phyloP scores from a whole-genome alignment of 1,284 basidiomycete genomes.

The Leccinum subfulvum region DNA sequence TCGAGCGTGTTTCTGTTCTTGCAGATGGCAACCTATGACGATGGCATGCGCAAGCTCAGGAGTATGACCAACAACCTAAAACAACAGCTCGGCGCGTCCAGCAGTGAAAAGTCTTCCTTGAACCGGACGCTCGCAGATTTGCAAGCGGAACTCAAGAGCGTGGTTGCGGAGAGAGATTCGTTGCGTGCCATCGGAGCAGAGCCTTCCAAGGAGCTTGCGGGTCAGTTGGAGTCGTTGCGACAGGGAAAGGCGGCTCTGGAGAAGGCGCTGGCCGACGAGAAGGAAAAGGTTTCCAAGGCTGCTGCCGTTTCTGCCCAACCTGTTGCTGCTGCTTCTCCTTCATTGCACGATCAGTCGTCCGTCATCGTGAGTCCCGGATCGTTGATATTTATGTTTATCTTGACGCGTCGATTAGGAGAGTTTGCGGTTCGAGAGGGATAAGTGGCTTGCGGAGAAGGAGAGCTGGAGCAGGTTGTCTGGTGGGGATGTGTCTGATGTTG shows the following conservation, averaged over 20 bases:
- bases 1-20: too few species aligned
- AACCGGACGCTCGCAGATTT: slow-evolving; percentile 35
- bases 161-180: slow-evolving; percentile 36
- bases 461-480: slow-evolving; percentile 36
- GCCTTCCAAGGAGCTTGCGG: slow-evolving; percentile 29
- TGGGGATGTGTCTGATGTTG: slow-evolving; percentile 31
- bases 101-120: slow-evolving; percentile 39
- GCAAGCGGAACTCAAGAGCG: slow-evolving; percentile 34
- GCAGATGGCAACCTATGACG: too few species aligned
- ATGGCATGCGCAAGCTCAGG: too few species aligned
- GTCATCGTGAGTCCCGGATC: slow-evolving; percentile 43
- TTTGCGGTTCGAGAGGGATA: slow-evolving; percentile 60
- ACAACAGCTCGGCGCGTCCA: slow-evolving; percentile 27
- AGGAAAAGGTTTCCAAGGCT: slow-evolving; percentile 37
- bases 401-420: slow-evolving; percentile 41
- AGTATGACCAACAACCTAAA: too few species aligned
- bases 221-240: slow-evolving; percentile 41
- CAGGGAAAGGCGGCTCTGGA: slow-evolving; percentile 46
- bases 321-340: slow-evolving; percentile 12
- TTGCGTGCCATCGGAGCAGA: slow-evolving; percentile 24
- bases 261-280: slow-evolving; percentile 40
- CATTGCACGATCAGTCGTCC: slow-evolving; percentile 36
- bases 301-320: slow-evolving; percentile 8
- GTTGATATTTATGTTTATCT: not conserved
- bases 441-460: slow-evolving; percentile 58